Percentiles rank a stretch among this genome's conserved stretches.
Evolutionary conservation across 2,329 filamentous ascomycete species (phyloP).

Genomic region (Neofusicoccum parvum): DNA sequence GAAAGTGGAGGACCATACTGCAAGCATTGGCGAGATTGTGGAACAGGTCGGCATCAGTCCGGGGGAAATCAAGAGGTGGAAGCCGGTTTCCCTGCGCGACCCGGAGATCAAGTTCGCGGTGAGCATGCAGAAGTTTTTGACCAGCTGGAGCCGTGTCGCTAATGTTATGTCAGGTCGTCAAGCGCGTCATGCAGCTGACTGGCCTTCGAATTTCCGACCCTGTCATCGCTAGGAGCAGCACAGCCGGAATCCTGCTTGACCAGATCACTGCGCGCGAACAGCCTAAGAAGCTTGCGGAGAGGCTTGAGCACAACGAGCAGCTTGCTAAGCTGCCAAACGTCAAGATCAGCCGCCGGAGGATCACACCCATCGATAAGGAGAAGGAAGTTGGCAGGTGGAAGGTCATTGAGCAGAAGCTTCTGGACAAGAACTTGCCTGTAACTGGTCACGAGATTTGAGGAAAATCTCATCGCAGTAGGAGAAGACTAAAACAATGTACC

Average conservation of each 20-base stretch:
- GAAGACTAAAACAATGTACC: neutral
- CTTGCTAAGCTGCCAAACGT: constrained; percentile 69
- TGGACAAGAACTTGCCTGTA: constrained; percentile 15
- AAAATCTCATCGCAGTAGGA: neutral
- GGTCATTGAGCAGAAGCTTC: constrained; percentile 73
- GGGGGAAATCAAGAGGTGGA: constrained; percentile 26
- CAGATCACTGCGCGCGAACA: constrained; percentile 26
- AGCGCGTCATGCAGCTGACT: constrained; percentile 80
- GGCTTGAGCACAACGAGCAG: constrained; percentile 49
- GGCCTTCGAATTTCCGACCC: constrained; percentile 74
- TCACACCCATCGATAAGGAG: constrained; percentile 73
- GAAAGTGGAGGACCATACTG: neutral
- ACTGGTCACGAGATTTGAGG: neutral
- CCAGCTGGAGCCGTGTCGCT: too few relatives aligned
- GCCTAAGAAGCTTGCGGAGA: constrained; percentile 62
- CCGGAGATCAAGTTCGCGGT: constrained; percentile 39
- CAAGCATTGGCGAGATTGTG: neutral
- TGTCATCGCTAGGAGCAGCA: constrained; percentile 51
- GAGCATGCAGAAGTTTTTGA: constrained; percentile 23
- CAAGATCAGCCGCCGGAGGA: constrained; percentile 62
- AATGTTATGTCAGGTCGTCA: constrained; percentile 63
- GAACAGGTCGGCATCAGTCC: neutral
- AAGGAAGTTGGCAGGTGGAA: constrained; percentile 75
- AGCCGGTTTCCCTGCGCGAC: constrained; percentile 32
- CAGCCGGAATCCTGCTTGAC: constrained; percentile 40